These are phyloP conservation scores for Cladophialophora yegresii DNA, from an alignment of 2,329 filamentous ascomycete genomes.

Conservation along the genomic window DNA sequence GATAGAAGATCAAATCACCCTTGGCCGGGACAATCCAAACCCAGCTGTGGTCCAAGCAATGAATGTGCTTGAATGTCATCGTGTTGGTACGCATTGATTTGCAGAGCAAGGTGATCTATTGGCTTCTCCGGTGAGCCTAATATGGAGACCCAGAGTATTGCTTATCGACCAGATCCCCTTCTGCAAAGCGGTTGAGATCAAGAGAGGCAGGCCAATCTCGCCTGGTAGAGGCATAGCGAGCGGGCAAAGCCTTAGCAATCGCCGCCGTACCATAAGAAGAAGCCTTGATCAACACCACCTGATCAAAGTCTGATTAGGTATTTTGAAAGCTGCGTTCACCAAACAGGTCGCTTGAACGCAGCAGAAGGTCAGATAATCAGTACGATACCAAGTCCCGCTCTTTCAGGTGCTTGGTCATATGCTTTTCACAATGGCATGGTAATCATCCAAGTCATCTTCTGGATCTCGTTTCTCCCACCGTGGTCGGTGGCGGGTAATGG, in stretches of 20 bases:
- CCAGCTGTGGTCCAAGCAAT: neutral
- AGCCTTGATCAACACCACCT: neutral
- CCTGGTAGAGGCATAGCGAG: neutral
- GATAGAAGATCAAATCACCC: neutral
- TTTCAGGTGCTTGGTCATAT: conserved; percentile 16
- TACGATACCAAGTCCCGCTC: neutral
- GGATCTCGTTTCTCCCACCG: conserved; percentile 16
- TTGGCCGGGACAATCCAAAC: neutral
- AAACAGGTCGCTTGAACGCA: conserved; percentile 32
- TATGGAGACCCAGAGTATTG: no score
- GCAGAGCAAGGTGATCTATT: neutral
- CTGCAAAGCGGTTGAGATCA: no score
- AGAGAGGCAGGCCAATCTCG: no score
- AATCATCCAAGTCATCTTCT: conserved; percentile 25
- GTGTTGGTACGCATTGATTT: neutral
- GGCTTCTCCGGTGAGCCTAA: no score
- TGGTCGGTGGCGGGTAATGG: conserved; percentile 23
- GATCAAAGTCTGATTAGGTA: neutral
- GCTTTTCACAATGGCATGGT: conserved; percentile 31
- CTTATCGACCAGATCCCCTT: no score
- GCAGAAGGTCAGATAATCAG: conserved; percentile 9
- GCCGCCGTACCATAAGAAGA: neutral
- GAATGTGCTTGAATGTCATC: neutral
- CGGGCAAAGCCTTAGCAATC: neutral
- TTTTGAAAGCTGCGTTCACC: neutral